Conservation (phyloP, 1,284 basidiomycete species). For the Tilletiopsis washingtonensis region DNA sequence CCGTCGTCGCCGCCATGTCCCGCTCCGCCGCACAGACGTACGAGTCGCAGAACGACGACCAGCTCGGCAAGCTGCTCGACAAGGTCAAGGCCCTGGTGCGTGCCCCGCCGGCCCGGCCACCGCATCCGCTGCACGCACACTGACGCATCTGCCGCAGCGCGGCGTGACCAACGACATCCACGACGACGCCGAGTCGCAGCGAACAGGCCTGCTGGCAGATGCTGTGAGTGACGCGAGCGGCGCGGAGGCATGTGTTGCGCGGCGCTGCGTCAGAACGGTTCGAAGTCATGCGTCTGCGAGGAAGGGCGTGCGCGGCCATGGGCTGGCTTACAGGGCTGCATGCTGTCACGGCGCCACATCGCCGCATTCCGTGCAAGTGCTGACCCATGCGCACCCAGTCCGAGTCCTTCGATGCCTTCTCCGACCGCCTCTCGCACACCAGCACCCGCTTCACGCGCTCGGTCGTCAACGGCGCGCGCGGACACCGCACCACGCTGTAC, state of each 20-base stretch:
- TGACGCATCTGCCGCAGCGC: background rate
- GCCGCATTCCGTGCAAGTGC: background rate
- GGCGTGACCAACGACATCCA: slow-evolving; percentile 15
- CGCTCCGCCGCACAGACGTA: slow-evolving; percentile 9
- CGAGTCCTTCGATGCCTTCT: slow-evolving; percentile 9
- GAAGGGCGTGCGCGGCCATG: too few relatives aligned
- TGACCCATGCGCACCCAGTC: background rate
- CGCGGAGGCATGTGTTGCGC: too few relatives aligned
- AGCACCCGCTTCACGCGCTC: slow-evolving; percentile 6
- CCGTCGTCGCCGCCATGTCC: slow-evolving; percentile 1
- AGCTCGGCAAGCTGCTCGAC: slow-evolving; percentile 6
- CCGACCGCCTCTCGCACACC: slow-evolving; percentile 3
- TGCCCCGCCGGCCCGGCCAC: background rate
- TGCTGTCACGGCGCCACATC: background rate
- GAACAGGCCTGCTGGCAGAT: slow-evolving; percentile 7
- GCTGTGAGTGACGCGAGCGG: background rate
- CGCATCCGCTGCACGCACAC: too few relatives aligned
- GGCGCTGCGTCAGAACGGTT: too few relatives aligned
- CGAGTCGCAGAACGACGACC: slow-evolving; percentile 11
- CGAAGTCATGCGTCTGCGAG: too few relatives aligned
- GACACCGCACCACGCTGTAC: slow-evolving; percentile 8
- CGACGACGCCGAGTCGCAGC: slow-evolving; percentile 11
- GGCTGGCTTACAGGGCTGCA: too few relatives aligned
- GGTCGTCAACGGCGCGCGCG: slow-evolving; percentile 6
- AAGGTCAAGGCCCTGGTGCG: slow-evolving; percentile 14